Base-by-base conservation (phyloP, 129 eudicot genomes). In the Centaurea solstitialis region DNA sequence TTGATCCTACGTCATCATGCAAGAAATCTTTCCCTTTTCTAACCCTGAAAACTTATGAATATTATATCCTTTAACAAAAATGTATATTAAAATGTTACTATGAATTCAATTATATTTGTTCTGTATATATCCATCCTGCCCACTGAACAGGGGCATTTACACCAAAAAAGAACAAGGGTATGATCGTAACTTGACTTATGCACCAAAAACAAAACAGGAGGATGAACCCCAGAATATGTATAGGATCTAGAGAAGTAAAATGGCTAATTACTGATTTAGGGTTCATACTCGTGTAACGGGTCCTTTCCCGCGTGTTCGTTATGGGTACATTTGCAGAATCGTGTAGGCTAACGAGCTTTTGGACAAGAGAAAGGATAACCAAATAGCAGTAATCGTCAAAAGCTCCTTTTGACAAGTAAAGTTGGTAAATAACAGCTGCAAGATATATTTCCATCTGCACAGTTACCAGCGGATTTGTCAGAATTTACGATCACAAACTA, bases 141-240 rank as follows among this genome's bases (percentile, higher is more conserved):
- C 64, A 53, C 18, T 13, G 1, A 53, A 17, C 21, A 62, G 24
- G 64, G 33, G 35, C 62, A 21, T 61, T 62, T 59, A 76, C 80
- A 64, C n/a, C 50, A 13, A 61, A n/a, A 62, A 76, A 35, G 71
- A 76, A 76, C 47, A 75, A 75, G 37, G 43, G 38, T 30, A 59
- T 20, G 79, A 20, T 76, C 20, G 15, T 15, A 76, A 57, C n/a
- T n/a, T n/a, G 62, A 57, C 62, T 82, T 33, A 69, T 69, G 73
- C 62, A 70, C 62, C 76, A 71, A 70, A 53, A 70, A 62, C 78
- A 71, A 77, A 83, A 83, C 74, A 62, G 61, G 59, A 71, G 72
- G 41, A 83, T 41, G 78, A 83, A 77, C 86, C 78, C 82, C 68
- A 33, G 22, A 77, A 62, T 24, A 39, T 68, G 80, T 68, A 68